Evolutionary conservation across 192 early-diverging fungal species (phyloP).

Genomic region (Spizellomyces punctatus): DNA sequence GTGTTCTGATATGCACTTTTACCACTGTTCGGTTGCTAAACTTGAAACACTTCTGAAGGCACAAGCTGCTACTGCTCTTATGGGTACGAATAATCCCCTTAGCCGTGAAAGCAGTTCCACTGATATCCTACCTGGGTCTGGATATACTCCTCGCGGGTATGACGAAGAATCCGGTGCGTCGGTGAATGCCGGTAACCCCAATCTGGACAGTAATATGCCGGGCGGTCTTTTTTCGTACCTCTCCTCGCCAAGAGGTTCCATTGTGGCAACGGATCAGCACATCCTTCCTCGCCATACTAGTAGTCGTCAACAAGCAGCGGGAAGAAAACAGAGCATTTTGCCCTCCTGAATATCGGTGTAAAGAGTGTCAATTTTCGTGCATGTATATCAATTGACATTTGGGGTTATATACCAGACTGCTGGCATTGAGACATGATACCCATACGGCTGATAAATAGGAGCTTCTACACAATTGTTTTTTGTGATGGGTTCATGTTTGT

Average conservation of each 20-base stretch:
- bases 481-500: no score
- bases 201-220: no score
- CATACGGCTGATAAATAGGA: no score
- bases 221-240: neutral
- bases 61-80: slow-evolving; percentile 15
- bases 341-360: neutral
- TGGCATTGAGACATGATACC: no score
- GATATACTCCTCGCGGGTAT: neutral
- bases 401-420: no score
- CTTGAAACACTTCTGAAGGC: slow-evolving; percentile 1
- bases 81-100: slow-evolving; percentile 1
- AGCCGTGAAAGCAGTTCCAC: no score
- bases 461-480: no score
- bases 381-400: no score
- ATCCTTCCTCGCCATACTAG: neutral
- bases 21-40: neutral
- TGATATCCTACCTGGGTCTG: no score
- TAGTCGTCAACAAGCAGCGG: neutral
- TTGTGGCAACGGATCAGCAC: neutral
- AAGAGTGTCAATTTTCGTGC: no score
- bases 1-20: no score
- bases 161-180: neutral
- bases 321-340: neutral
- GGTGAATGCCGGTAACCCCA: no score
- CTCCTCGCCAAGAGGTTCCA: neutral